Base-by-base conservation (phyloP, 2,329 filamentous ascomycete genomes). In the Aspergillus unguis region DNA sequence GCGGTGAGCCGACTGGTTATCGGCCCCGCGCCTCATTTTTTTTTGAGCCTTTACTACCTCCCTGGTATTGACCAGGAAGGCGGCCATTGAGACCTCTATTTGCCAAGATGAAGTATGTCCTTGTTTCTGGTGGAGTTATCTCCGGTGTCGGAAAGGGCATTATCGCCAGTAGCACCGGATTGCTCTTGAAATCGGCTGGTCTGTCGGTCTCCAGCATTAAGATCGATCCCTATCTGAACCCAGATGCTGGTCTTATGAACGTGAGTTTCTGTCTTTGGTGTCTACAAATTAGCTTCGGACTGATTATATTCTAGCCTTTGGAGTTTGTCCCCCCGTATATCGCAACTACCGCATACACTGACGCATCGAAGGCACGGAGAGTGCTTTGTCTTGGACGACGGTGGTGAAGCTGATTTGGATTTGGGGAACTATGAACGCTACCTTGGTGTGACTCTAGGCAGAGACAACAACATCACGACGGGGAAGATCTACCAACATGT, bases 381-480 rank as follows among this genome's bases (percentile, higher is more conserved):
- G 44, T 48, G 44, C 51, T 53, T 48, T 23, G 51, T 53, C 45
- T 38, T 47, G 32, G 51, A 53, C 41, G 51, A 49, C 41, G 89
- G 89, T 58, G 88, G 88, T 61, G 88, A 90, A 71, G 82, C 85
- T 58, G 86, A 89, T 65, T 80, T 90, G 53, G 86, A 90, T 68
- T 77, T 90, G 32, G 86, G 86, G 59, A 89, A 89, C 71, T 89
- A 88, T 73, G 86, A 89, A 70, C 81, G 86, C 40, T 95, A 95
- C 69, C 85, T 96, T 50, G 86, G 86, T 65, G 86, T 92, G 59
- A 88, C 86, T 50, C 80, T 97, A 56, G 90, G 85, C 6, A 80
- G 86, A 56, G 91, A 96, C 63, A 90, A 92, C 78, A 97, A 97
- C 74, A 95, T 99, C 73, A 99, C 94, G 3, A 96, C 92, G 5